Evolutionary conservation across 2,329 filamentous ascomycete species (phyloP).

Genomic region (Arthroderma sp.): DNA sequence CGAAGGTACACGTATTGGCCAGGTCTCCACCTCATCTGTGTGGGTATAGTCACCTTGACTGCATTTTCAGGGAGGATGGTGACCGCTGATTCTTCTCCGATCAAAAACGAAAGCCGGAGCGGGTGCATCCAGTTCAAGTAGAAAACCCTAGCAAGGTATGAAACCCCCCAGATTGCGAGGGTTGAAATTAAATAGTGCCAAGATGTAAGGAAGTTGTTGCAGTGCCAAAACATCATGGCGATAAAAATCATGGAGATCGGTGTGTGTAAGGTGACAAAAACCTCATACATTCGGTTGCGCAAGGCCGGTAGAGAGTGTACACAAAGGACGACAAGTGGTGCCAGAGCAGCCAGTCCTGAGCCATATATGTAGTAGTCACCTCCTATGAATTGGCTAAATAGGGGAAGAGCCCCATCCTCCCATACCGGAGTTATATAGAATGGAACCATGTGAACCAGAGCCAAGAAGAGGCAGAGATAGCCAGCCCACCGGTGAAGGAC

Average conservation of each 20-base stretch:
- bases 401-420: conserved; percentile 59
- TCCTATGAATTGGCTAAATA: conserved; percentile 60
- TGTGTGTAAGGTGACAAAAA: conserved; percentile 71
- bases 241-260: conserved; percentile 71
- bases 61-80: conserved; percentile 84
- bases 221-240: conserved; percentile 88
- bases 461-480: conserved; percentile 72
- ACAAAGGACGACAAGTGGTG: conserved; percentile 71
- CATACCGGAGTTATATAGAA: conserved; percentile 84
- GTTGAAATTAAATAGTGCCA: conserved; percentile 83
- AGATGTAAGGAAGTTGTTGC: conserved; percentile 78
- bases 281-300: conserved; percentile 66
- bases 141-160: conserved; percentile 62
- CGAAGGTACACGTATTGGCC: conserved; percentile 91
- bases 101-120: conserved; percentile 64
- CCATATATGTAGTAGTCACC: conserved; percentile 59
- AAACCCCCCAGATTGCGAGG: conserved; percentile 62
- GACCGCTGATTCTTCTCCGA: conserved; percentile 83
- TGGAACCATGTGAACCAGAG: conserved; percentile 72
- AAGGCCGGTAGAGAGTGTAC: conserved; percentile 71
- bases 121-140: conserved; percentile 86
- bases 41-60: conserved; percentile 91
- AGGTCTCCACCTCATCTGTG: conserved; percentile 81
- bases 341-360: conserved; percentile 65
- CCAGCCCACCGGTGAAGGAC: conserved; percentile 87